phyloP scores from a whole-genome alignment of 2,329 filamentous ascomycete species.

The Alternaria consortialis region DNA sequence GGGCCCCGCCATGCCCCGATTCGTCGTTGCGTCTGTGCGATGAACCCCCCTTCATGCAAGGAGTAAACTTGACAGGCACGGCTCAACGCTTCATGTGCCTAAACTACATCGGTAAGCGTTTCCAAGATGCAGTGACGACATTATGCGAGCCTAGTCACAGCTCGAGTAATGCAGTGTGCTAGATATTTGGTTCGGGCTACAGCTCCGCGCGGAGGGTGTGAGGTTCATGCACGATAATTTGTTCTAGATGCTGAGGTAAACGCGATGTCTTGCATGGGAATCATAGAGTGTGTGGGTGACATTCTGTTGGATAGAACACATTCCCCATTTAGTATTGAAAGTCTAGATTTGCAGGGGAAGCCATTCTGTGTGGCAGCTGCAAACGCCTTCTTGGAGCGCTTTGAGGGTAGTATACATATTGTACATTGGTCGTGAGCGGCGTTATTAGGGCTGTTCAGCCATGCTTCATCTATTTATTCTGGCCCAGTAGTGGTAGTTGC shows the following conservation, averaged over 20 bases:
- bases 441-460: constrained; percentile 6
- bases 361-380: neutral
- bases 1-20: neutral
- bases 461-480: constrained; percentile 18
- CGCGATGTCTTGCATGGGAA: neutral
- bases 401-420: constrained; percentile 16
- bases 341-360: neutral
- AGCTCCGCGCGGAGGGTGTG: constrained; percentile 1
- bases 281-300: neutral
- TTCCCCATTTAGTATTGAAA: neutral
- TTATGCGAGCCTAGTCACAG: constrained; percentile 15
- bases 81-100: neutral
- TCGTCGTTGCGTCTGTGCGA: constrained; percentile 14
- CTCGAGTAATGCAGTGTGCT: neutral
- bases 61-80: constrained; percentile 6
- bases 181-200: neutral
- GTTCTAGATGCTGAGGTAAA: neutral
- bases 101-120: constrained; percentile 3
- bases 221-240: constrained; percentile 3
- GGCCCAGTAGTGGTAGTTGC: constrained; percentile 42
- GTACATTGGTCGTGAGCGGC: constrained; percentile 21
- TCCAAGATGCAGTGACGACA: constrained; percentile 17
- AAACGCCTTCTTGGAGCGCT: neutral
- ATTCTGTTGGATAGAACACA: neutral
- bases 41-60: constrained; percentile 3